Percentiles rank a stretch among this genome's conserved stretches.
Conservation (phyloP, 495 filamentous ascomycete species). For the Letharia lupina region DNA sequence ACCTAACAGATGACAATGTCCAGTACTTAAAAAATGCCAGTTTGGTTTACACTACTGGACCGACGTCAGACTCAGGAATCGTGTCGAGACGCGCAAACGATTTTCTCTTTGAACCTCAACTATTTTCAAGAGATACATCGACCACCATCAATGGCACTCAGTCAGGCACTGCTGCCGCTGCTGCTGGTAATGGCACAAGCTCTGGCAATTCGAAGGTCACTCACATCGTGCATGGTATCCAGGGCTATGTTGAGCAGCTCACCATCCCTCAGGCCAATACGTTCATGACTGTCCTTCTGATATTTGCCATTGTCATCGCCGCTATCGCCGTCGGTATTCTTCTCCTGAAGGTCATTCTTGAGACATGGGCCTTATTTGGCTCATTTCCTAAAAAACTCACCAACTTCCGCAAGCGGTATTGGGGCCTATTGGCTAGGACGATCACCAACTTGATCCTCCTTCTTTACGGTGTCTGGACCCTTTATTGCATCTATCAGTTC, state of each 20-base stretch:
- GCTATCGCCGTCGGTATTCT: slow-evolving; percentile 80
- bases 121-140: slow-evolving; percentile 46
- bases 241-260: slow-evolving; percentile 67
- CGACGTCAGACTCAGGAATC: slow-evolving; percentile 34
- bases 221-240: slow-evolving; percentile 56
- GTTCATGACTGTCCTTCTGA: slow-evolving; percentile 89
- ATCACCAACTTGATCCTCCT: slow-evolving; percentile 88
- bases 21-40: slow-evolving; percentile 65
- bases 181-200: slow-evolving; percentile 23
- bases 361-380: slow-evolving; percentile 84
- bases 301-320: slow-evolving; percentile 81
- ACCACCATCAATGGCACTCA: slow-evolving; percentile 42
- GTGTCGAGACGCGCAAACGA: slow-evolving; percentile 49
- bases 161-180: slow-evolving; percentile 30
- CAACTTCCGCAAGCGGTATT: slow-evolving; percentile 91
- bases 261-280: slow-evolving; percentile 80
- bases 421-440: slow-evolving; percentile 78
- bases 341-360: slow-evolving; percentile 84
- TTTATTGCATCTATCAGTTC: slow-evolving; percentile 96
- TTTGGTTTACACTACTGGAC: slow-evolving; percentile 51
- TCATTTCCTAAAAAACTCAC: slow-evolving; percentile 73
- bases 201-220: slow-evolving; percentile 34
- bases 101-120: slow-evolving; percentile 36
- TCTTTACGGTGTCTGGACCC: slow-evolving; percentile 88
- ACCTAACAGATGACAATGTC: slow-evolving; percentile 71